Evolutionary conservation across 2,329 filamentous ascomycete species (phyloP).

Genomic region (Diaporthe velutina): DNA sequence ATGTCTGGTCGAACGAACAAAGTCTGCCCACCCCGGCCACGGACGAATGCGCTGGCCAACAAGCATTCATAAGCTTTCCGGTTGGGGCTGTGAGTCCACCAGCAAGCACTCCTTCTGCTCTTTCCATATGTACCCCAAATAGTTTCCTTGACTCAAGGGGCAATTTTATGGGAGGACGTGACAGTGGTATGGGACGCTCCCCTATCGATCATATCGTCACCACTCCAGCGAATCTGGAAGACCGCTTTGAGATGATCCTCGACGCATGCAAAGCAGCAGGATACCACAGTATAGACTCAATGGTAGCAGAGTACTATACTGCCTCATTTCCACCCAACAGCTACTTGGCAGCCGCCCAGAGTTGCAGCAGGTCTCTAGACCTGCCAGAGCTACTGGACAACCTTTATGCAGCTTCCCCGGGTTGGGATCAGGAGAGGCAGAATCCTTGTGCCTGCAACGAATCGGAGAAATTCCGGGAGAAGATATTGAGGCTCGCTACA

Average conservation of each 20-base stretch:
- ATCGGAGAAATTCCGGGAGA: background rate
- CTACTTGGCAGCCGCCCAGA: background rate
- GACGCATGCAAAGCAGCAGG: background rate
- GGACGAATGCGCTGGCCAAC: background rate
- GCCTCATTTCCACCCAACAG: background rate
- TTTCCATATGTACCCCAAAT: background rate
- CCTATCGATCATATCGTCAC: background rate
- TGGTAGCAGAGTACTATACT: background rate
- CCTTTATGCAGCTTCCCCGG: background rate
- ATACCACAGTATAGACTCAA: background rate
- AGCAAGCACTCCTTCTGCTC: background rate
- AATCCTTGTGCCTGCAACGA: background rate
- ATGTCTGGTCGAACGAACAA: slow-evolving; percentile 1
- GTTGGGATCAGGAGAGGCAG: background rate
- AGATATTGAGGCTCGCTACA: background rate
- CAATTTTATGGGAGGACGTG: background rate
- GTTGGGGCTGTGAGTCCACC: background rate
- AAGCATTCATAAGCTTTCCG: background rate
- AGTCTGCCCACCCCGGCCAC: too few relatives aligned
- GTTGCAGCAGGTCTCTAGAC: background rate
- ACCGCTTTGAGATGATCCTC: background rate
- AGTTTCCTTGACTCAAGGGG: background rate
- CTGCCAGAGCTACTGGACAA: background rate
- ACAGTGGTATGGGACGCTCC: background rate
- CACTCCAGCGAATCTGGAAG: background rate